Evolutionary conservation across 495 filamentous ascomycete genomes (phyloP).

Genomic region (Friedmanniomyces simplex): DNA sequence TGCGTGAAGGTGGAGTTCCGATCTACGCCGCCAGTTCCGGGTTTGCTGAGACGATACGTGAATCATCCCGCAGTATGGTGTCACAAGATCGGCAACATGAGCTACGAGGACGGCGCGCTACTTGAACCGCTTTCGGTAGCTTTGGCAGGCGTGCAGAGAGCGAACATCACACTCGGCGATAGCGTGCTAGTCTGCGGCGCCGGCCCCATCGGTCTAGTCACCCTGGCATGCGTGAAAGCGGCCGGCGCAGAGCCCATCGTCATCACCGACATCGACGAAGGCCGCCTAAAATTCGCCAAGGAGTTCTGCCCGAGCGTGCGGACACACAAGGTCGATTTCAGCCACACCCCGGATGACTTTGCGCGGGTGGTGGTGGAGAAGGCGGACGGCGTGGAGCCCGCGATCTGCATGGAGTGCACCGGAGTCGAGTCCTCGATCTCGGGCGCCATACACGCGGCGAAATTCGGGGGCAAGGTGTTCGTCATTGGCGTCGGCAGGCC

Average conservation of each 20-base stretch:
- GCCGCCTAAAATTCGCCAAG: constrained; percentile 72
- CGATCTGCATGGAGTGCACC: constrained; percentile 76
- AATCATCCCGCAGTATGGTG: constrained; percentile 88
- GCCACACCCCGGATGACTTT: constrained; percentile 56
- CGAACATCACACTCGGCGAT: constrained; percentile 68
- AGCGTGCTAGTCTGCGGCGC: constrained; percentile 79
- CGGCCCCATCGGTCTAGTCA: constrained; percentile 82
- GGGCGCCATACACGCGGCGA: constrained; percentile 74
- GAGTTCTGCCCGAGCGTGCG: constrained; percentile 59
- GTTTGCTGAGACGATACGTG: constrained; percentile 83
- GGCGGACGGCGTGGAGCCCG: constrained; percentile 63
- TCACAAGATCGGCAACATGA: constrained; percentile 81
- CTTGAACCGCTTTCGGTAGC: constrained; percentile 80
- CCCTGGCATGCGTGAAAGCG: constrained; percentile 66
- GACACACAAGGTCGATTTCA: constrained; percentile 65
- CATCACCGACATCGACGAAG: constrained; percentile 86
- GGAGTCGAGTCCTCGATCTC: constrained; percentile 83
- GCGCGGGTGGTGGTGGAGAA: constrained; percentile 53
- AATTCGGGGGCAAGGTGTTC: constrained; percentile 90
- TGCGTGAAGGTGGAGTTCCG: constrained; percentile 77
- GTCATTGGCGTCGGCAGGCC: constrained; percentile 88
- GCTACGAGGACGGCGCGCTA: constrained; percentile 77
- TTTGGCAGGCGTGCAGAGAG: constrained; percentile 71
- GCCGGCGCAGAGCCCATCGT: constrained; percentile 79
- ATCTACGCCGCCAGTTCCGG: constrained; percentile 78